These are phyloP conservation scores for Sclerotinia minor DNA, from an alignment of 2,329 filamentous ascomycete genomes.

Conservation along the genomic window DNA sequence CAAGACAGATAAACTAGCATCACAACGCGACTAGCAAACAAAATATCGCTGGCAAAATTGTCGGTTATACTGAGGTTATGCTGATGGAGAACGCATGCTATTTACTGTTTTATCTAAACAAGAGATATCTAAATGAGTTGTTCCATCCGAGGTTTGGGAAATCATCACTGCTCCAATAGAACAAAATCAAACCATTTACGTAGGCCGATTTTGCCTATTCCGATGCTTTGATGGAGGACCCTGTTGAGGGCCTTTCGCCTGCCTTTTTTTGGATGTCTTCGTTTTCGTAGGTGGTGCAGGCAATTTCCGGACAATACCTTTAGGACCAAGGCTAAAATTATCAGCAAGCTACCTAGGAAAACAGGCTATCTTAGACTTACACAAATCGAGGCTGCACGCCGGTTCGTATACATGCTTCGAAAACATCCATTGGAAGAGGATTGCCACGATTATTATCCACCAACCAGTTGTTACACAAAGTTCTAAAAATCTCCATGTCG, in stretches of 20 bases:
- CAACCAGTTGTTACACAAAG: constrained; percentile 11
- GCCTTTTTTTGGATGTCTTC: neutral
- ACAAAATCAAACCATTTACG: neutral
- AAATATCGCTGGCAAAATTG: too few relatives aligned
- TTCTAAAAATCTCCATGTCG: neutral
- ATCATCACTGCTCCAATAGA: too few relatives aligned
- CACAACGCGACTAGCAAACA: too few relatives aligned
- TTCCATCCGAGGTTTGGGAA: too few relatives aligned
- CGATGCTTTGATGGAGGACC: constrained; percentile 16
- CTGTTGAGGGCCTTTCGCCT: neutral
- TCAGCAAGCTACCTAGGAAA: neutral
- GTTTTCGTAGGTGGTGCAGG: neutral
- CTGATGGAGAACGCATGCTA: neutral
- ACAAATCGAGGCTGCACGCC: constrained; percentile 19
- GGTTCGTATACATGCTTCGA: constrained; percentile 1
- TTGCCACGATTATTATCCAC: neutral
- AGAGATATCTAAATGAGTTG: too few relatives aligned
- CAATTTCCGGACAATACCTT: constrained; percentile 5
- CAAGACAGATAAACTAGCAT: too few relatives aligned
- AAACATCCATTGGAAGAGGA: neutral
- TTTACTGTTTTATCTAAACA: too few relatives aligned
- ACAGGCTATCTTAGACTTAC: neutral
- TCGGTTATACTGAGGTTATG: too few relatives aligned
- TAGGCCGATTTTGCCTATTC: neutral
- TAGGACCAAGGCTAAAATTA: neutral